A percentile compares a stretch with the other conserved stretches of the same genome.
Evolutionary conservation across 176 grass and related monocot species (phyloP).

Genomic region (Musa schizocarpa): DNA sequence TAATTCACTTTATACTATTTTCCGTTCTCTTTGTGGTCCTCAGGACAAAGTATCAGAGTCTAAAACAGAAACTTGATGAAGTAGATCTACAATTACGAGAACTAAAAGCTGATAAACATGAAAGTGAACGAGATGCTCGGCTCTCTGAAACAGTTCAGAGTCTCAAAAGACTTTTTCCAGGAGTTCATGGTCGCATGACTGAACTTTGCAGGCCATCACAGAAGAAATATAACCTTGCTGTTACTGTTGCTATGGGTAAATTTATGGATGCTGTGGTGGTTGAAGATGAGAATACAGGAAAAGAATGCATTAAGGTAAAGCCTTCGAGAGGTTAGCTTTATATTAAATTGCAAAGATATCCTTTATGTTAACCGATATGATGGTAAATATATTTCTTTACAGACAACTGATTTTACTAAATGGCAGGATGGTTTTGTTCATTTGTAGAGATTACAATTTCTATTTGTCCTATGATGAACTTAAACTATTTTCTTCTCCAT

Average conservation of each 20-base stretch:
- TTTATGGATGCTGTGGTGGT: conserved; percentile 98
- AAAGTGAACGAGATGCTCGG: conserved; percentile 76
- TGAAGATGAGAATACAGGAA: conserved; percentile 94
- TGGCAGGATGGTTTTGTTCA: background rate
- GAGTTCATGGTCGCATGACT: conserved; percentile 97
- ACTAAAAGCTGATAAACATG: conserved; percentile 94
- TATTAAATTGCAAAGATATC: conserved; percentile 2
- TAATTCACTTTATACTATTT: background rate
- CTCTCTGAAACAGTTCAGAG: conserved; percentile 81
- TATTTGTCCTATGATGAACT: background rate
- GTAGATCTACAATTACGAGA: conserved; percentile 70
- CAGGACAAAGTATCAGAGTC: conserved; percentile 62
- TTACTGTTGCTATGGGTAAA: conserved; percentile 98
- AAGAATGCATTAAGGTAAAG: conserved; percentile 94
- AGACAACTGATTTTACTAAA: background rate
- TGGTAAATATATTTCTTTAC: background rate
- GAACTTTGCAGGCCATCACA: conserved; percentile 93
- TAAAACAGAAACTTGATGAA: conserved; percentile 78
- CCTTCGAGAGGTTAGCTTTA: conserved; percentile 10
- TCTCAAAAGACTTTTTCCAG: conserved; percentile 80
- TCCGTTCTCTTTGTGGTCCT: background rate
- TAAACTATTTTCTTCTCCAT: background rate
- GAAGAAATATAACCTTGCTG: conserved; percentile 98
- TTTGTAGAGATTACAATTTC: background rate
- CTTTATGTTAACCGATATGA: background rate